Evolutionary conservation across 495 filamentous ascomycete species (phyloP).

Genomic region (Penicillium macrosclerotiorum): DNA sequence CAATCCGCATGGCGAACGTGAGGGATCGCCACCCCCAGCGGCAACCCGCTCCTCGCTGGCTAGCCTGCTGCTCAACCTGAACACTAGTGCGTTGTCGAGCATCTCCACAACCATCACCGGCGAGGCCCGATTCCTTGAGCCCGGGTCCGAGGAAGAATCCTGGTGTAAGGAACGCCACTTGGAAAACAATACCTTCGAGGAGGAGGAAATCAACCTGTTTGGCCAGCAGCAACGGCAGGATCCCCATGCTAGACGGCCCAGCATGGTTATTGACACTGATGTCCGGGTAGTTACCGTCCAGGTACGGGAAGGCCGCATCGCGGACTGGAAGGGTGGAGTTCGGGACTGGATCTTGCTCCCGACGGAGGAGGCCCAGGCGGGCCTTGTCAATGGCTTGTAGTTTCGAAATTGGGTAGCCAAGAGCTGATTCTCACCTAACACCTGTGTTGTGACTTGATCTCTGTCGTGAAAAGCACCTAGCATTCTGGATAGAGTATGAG

Average conservation of each 20-base stretch:
- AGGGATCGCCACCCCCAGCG: slow-evolving; percentile 63
- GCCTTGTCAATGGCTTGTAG: slow-evolving; percentile 41
- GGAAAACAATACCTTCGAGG: slow-evolving; percentile 84
- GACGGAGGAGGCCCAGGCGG: slow-evolving; percentile 23
- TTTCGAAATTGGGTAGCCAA: not conserved
- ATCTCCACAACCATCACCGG: slow-evolving; percentile 95
- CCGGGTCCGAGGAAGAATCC: slow-evolving; percentile 72
- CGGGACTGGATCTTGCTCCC: slow-evolving; percentile 64
- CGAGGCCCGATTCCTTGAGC: slow-evolving; percentile 65
- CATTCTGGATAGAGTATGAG: not conserved
- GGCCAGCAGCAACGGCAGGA: slow-evolving; percentile 37
- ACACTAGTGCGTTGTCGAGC: slow-evolving; percentile 80
- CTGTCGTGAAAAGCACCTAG: no score
- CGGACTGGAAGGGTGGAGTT: slow-evolving; percentile 79
- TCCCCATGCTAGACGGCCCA: slow-evolving; percentile 28
- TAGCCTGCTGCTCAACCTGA: slow-evolving; percentile 79
- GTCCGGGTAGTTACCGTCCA: slow-evolving; percentile 72
- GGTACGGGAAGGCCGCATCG: slow-evolving; percentile 70
- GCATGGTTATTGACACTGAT: slow-evolving; percentile 67
- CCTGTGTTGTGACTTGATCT: no score
- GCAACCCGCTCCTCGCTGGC: slow-evolving; percentile 69
- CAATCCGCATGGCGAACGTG: slow-evolving; percentile 48
- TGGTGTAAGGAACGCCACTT: slow-evolving; percentile 81
- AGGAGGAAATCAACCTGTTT: slow-evolving; percentile 44
- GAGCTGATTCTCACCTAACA: not conserved